Percentiles rank a stretch among this genome's conserved stretches.
These are phyloP conservation scores for Singerocomus inundabilis DNA, from an alignment of 1,284 basidiomycete genomes.

Conservation along the genomic window DNA sequence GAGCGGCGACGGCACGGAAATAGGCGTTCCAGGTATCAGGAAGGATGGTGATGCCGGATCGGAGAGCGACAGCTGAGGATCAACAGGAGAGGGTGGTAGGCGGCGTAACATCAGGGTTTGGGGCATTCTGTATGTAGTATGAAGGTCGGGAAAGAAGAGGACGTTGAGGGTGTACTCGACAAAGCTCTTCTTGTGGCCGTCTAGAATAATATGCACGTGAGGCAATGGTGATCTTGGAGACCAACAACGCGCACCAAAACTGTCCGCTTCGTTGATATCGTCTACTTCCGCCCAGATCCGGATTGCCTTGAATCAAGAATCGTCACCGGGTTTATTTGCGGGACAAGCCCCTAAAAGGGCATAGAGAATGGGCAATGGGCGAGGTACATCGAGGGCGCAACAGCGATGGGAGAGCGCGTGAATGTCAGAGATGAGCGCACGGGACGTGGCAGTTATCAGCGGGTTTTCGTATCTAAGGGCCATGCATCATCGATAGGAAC, in stretches of 20 bases:
- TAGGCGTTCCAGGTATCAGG: slow-evolving; percentile 50
- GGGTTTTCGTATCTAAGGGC: slow-evolving; percentile 68
- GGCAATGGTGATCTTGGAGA: background rate
- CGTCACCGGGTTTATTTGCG: slow-evolving; percentile 24
- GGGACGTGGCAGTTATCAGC: slow-evolving; percentile 67
- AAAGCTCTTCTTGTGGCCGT: slow-evolving; percentile 66
- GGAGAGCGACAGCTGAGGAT: slow-evolving; percentile 25
- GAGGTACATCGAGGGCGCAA: slow-evolving; percentile 60
- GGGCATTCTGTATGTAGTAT: slow-evolving; percentile 28
- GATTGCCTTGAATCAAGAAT: slow-evolving; percentile 54
- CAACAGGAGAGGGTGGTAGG: slow-evolving; percentile 35
- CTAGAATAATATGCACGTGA: slow-evolving; percentile 35
- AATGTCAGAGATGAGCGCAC: slow-evolving; percentile 66
- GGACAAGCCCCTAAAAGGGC: slow-evolving; percentile 50
- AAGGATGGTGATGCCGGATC: slow-evolving; percentile 41
- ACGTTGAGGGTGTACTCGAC: slow-evolving; percentile 68
- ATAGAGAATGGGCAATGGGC: slow-evolving; percentile 57
- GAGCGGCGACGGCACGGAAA: slow-evolving; percentile 64
- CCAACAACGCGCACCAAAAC: slow-evolving; percentile 55
- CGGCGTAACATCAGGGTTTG: slow-evolving; percentile 33
- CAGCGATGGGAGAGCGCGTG: slow-evolving; percentile 57
- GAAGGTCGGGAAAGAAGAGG: slow-evolving; percentile 50
- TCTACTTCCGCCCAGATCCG: slow-evolving; percentile 71
- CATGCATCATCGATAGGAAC: slow-evolving; percentile 5
- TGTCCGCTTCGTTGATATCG: slow-evolving; percentile 71